These are phyloP conservation scores for Colletotrichum filicis DNA, from an alignment of 2,329 filamentous ascomycete species.

Conservation along the genomic window DNA sequence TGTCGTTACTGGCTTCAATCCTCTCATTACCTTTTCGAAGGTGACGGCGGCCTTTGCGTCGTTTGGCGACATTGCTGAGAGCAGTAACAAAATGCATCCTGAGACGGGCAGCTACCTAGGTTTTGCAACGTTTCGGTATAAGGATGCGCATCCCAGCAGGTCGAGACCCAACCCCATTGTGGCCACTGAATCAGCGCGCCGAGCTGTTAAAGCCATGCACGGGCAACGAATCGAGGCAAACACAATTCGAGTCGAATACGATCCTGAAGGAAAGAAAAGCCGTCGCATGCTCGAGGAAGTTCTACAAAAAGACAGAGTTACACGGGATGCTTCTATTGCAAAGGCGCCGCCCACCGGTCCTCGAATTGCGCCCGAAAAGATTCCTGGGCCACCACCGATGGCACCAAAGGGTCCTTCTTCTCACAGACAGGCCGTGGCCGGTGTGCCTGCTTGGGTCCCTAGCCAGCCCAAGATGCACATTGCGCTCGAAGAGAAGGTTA, in stretches of 20 bases:
- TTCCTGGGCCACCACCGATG: conserved; percentile 78
- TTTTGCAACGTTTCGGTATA: conserved; percentile 91
- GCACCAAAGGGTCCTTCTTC: conserved; percentile 87
- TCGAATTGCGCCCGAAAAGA: conserved; percentile 51
- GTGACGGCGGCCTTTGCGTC: conserved; percentile 80
- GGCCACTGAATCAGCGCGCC: conserved; percentile 83
- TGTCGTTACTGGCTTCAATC: conserved; percentile 96
- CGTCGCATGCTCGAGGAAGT: conserved; percentile 80
- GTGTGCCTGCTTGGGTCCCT: conserved; percentile 48
- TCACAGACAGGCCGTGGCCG: conserved; percentile 50
- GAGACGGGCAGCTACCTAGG: conserved; percentile 94
- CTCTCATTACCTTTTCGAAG: conserved; percentile 82
- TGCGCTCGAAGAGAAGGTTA: conserved; percentile 72
- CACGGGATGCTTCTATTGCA: conserved; percentile 42
- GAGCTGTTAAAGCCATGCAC: conserved; percentile 81
- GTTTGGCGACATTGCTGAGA: conserved; percentile 88
- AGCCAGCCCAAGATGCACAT: conserved; percentile 61
- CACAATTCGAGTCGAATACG: conserved; percentile 84
- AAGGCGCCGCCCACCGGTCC: conserved; percentile 51
- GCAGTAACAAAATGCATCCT: conserved; percentile 95
- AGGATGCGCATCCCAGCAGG: conserved; percentile 72
- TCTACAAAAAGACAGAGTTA: conserved; percentile 72
- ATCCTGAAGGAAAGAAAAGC: conserved; percentile 88
- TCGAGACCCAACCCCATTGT: conserved; percentile 65
- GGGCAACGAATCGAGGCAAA: conserved; percentile 83